Evolutionary conservation across 2,329 filamentous ascomycete species (phyloP).

Genomic region (Lachnellula occidentalis): DNA sequence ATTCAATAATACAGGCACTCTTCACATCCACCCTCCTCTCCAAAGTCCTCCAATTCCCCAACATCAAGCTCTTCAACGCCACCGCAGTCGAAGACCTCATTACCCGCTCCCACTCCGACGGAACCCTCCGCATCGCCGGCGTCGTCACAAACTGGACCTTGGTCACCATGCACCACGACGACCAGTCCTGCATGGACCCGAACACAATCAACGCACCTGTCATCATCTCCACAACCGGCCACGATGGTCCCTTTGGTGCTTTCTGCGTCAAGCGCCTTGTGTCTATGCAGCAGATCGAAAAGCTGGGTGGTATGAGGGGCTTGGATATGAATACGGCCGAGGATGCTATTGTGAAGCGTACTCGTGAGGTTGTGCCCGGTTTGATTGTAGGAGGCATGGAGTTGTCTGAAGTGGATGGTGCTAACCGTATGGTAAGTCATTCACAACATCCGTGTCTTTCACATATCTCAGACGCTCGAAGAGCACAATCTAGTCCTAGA

Average conservation of each 20-base stretch:
- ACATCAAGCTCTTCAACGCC: constrained; percentile 95
- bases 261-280: constrained; percentile 90
- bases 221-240: constrained; percentile 83
- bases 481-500: no score
- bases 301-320: constrained; percentile 86
- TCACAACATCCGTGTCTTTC: not conserved
- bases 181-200: constrained; percentile 94
- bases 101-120: constrained; percentile 58
- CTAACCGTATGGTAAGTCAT: constrained; percentile 69
- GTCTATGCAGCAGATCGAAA: constrained; percentile 76
- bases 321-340: constrained; percentile 89
- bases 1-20: constrained; percentile 45
- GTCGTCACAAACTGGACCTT: constrained; percentile 97
- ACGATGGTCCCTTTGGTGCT: constrained; percentile 85
- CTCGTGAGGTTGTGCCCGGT: constrained; percentile 80
- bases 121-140: constrained; percentile 67
- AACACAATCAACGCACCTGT: constrained; percentile 94
- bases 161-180: constrained; percentile 79
- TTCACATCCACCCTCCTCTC: constrained; percentile 86
- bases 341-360: constrained; percentile 89
- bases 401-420: constrained; percentile 81
- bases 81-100: constrained; percentile 90
- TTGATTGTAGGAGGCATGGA: constrained; percentile 96
- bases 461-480: no score
- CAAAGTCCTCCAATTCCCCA: constrained; percentile 77